Percentiles rank a stretch among this genome's conserved stretches.
Conservation (phyloP, 257 asterid genomes). For the Solanum chaucha region DNA sequence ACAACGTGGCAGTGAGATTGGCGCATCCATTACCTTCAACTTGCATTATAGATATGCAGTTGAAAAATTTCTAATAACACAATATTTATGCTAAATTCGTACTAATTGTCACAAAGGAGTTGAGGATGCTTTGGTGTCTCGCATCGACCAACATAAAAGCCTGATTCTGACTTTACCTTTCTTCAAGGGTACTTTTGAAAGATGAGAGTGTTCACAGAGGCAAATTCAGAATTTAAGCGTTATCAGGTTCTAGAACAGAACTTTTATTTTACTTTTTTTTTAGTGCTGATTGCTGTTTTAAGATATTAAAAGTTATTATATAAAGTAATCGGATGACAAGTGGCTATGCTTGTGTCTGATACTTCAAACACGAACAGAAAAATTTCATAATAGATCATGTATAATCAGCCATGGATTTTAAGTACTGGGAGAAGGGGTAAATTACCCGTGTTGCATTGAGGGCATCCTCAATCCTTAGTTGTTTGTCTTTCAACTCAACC, state of each 20-base stretch:
- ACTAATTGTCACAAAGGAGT: not conserved
- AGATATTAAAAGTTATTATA: not conserved
- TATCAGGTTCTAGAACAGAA: not conserved
- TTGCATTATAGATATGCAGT: not conserved
- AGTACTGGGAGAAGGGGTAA: not conserved
- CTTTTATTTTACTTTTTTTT: not conserved
- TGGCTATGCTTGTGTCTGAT: not conserved
- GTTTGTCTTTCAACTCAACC: conserved; percentile 77
- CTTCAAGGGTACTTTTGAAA: not conserved
- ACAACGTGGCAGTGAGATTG: not conserved
- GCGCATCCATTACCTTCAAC: not conserved
- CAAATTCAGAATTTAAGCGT: not conserved
- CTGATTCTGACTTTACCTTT: not conserved
- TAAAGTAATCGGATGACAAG: not conserved
- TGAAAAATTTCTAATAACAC: not conserved
- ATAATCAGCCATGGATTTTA: not conserved
- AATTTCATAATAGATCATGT: not conserved
- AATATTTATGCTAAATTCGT: not conserved
- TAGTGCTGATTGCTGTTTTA: not conserved
- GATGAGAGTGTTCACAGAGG: not conserved
- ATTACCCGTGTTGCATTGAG: conserved; percentile 86
- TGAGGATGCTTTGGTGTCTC: not conserved
- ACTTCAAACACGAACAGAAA: not conserved
- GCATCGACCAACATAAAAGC: not conserved
- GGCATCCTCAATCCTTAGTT: conserved; percentile 78